Evolutionary conservation across 2,329 filamentous ascomycete genomes (phyloP), one percentile per base, ranked within the genome.

Genomic region (Pseudocercospora pini-densiflorae): DNA sequence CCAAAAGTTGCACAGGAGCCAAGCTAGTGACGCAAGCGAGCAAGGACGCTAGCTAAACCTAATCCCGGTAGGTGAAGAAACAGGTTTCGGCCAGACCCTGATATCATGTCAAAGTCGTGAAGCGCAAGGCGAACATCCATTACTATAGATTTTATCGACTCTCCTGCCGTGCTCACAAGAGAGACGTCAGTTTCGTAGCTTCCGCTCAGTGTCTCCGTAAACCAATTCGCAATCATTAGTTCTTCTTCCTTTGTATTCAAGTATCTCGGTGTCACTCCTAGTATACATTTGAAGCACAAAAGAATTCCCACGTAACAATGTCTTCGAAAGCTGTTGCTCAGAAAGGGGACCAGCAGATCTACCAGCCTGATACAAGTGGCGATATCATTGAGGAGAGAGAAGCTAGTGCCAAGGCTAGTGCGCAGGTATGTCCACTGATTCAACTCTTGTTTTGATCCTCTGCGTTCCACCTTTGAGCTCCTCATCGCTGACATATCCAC

Each of bases 371-470:
- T 45, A 60, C 66, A 21, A 33, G 49, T 43, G 68, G 60, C 36
- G 63, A 65, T 21, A 61, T 69, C 55, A 70, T 72, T 36, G 74
- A 78, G 59, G 71, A 73, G 49, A 73, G 72, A 51, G 76, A 78
- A 63, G 64, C 71, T 19, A 77, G 73, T 62, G 71, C 76, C 16
- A 78, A 74, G 57, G 76, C 74, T 6, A 76, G 71, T 59, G 77
- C 75, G 8, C 77, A 73, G 65, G 77, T 77, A 67, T 64, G 75
- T 69, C 27, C 51, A 33, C 5, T 4, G 12, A 1, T 57, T 5
- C 9, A n/a, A 8, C 19, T 23, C 5, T 23, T 23, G 14, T 3
- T 14, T 23, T 54, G 4, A 23, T 54, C 5, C 49, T 54, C 19
- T 54, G 19, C 49, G 1, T 27, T 45, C 47, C 21, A 59, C 24